A percentile compares a stretch with the other conserved stretches of the same genome.
phyloP scores from a whole-genome alignment of 176 grass and related monocot species.

The Puya raimondii region DNA sequence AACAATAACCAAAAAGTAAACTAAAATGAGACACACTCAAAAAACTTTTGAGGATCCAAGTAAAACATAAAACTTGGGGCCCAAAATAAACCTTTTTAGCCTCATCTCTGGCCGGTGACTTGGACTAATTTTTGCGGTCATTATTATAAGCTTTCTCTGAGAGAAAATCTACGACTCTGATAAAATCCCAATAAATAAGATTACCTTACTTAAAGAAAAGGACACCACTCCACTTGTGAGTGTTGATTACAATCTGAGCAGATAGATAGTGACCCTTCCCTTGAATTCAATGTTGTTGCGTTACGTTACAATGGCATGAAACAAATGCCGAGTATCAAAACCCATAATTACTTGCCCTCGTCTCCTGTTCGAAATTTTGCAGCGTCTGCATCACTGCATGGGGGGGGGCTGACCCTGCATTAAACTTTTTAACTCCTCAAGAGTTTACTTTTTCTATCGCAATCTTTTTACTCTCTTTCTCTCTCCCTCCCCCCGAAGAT shows the following conservation, averaged over 20 bases:
- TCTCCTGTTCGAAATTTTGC: background rate
- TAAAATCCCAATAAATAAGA: background rate
- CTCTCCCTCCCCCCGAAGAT: background rate
- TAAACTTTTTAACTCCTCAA: background rate
- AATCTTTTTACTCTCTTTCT: background rate
- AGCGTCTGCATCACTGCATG: background rate
- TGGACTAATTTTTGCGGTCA: too few relatives aligned
- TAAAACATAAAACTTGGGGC: too few relatives aligned
- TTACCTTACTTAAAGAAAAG: background rate
- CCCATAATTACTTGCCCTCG: background rate
- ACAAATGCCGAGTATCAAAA: background rate
- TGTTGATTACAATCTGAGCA: background rate
- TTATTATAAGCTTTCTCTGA: too few relatives aligned
- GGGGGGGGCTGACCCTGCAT: background rate
- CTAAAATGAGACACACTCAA: too few relatives aligned
- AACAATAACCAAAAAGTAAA: too few relatives aligned
- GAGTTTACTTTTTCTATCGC: background rate
- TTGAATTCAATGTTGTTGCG: background rate
- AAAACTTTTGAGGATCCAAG: too few relatives aligned
- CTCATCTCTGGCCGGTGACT: too few relatives aligned
- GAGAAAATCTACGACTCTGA: background rate
- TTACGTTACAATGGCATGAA: background rate
- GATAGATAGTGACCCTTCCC: background rate
- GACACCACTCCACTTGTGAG: background rate
- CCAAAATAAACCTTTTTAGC: too few relatives aligned